Base-by-base conservation (phyloP, 2,329 filamentous ascomycete species). In the Thermoascus crustaceus region DNA sequence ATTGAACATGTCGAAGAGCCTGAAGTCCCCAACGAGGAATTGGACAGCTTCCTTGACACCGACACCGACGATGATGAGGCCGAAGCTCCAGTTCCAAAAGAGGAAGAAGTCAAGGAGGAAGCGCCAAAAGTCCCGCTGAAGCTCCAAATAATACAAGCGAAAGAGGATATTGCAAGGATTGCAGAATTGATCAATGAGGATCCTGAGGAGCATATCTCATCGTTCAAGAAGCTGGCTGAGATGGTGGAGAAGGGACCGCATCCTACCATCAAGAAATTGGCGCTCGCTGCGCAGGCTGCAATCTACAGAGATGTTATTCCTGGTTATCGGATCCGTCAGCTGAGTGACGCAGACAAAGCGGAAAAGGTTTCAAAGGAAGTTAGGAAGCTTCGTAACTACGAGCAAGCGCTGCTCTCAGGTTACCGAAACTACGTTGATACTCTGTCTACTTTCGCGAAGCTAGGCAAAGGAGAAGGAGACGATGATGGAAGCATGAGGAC, bases 281-380 rank as follows among this genome's bases (percentile, higher is more conserved):
- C 84, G 5, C 67, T 98, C 44, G 84, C 81, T 31, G 86, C 91
- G 14, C 88, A 95, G 61, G 73, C 91, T 57, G 76, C 88, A 0
- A 78, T 96, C 8, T 98, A 89, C 70, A 94, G 89, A 59, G 91
- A 96, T 61, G 76, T 95, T 30, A 96, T 98, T 40, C 91, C 91
- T 0, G 91, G 91, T 14, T 98, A 98, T 59, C 76, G 91, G 41
- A 96, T 98, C 67, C 80, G 91, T 11, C 83, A 86, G 1, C 67
- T 86, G 3, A 70, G 74, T 1, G 85, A 93, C 41, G 82, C 86
- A 20, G 78, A 81, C 29, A 72, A 81, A 53, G 74, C 75, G 39
- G 80, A 80, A 44, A 93, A 93, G 58, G 67, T 96, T 2, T 94
- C 88, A 4, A 95, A 94, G 57, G 91, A 96, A 18, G 86, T 96